phyloP scores from a whole-genome alignment of 805 yeast species.

The Jamesozyma hellenica region DNA sequence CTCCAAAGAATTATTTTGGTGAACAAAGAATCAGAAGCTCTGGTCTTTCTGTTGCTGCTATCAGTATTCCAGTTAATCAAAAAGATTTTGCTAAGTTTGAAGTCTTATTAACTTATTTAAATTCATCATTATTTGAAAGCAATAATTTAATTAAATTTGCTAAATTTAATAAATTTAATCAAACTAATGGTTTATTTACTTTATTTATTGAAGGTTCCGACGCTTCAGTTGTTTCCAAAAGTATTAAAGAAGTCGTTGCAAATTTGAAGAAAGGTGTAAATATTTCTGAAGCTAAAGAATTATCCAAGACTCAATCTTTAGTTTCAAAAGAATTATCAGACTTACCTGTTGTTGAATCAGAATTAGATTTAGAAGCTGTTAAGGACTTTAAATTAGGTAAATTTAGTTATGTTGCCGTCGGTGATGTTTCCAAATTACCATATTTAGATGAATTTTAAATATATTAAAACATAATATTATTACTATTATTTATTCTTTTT shows the following conservation, averaged over 20 bases:
- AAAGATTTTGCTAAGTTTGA: slow-evolving; percentile 57
- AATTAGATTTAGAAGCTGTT: slow-evolving; percentile 31
- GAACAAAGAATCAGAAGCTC: slow-evolving; percentile 57
- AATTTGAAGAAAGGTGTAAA: slow-evolving; percentile 43
- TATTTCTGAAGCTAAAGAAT: slow-evolving; percentile 50
- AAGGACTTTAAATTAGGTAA: slow-evolving; percentile 42
- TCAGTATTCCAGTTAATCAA: slow-evolving; percentile 69
- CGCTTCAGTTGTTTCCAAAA: slow-evolving; percentile 48
- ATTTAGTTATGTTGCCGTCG: slow-evolving; percentile 81
- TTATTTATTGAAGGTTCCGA: slow-evolving; percentile 51
- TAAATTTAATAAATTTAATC: slow-evolving; percentile 57
- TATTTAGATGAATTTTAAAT: slow-evolving; percentile 74
- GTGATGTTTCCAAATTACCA: slow-evolving; percentile 80
- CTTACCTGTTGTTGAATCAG: neutral
- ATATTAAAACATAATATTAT: no score
- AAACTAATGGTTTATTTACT: slow-evolving; percentile 75
- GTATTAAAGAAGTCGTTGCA: slow-evolving; percentile 51
- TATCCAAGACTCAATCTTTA: slow-evolving; percentile 36
- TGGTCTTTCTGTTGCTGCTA: slow-evolving; percentile 61
- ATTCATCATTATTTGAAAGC: slow-evolving; percentile 46
- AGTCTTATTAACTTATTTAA: slow-evolving; percentile 58
- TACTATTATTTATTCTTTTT: no score
- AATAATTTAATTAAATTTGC: slow-evolving; percentile 45
- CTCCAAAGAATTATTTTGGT: slow-evolving; percentile 45
- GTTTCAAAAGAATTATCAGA: slow-evolving; percentile 32